Evolutionary conservation across 2,329 filamentous ascomycete genomes (phyloP), one percentile per base, ranked within the genome.

Genomic region (Fusarium caatingaense): DNA sequence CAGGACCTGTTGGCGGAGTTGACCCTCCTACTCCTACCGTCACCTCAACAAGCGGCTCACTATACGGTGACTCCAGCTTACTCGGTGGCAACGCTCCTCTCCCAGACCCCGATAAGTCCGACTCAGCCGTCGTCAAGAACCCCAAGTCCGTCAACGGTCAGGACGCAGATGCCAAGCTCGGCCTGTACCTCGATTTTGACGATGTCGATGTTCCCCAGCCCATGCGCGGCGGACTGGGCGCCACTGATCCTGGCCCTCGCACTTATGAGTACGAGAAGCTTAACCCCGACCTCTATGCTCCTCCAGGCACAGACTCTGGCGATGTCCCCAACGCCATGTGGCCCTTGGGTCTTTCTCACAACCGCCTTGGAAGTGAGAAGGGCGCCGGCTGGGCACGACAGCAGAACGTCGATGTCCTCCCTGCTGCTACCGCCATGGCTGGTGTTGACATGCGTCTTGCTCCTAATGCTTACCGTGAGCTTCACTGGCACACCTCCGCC

Each of bases 371-470:
- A 7, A 64, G 61, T 3, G 49, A 64, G 16, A 20, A 59, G 21
- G 59, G 59, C 0, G 61, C 59, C 0, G 61, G 61, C 11, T 64
- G 61, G 61, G 60, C 60, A 8, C 53, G 61, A 28, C 60, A 64
- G 51, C 60, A 64, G 40, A 64, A 58, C 10, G 37, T 46, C 5
- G 50, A 13, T 27, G 60, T 50, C 3, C 61, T 64, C 8, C 61
- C 61, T 2, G 40, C 61, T 8, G 51, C 50, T 3, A 57, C 51
- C 6, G 61, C 37, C 5, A 64, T 64, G 50, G 60, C 61, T 4
- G 60, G 61, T 25, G 61, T 64, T 4, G 51, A 64, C 27, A 64
- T 64, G 61, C 61, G 60, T 8, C 61, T 64, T 3, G 61, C 37
- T 5, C 50, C 50, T 5, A 34, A 58, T 5, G 61, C 60, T 1